phyloP scores from a whole-genome alignment of 83 land plant species.

The Picea abies region DNA sequence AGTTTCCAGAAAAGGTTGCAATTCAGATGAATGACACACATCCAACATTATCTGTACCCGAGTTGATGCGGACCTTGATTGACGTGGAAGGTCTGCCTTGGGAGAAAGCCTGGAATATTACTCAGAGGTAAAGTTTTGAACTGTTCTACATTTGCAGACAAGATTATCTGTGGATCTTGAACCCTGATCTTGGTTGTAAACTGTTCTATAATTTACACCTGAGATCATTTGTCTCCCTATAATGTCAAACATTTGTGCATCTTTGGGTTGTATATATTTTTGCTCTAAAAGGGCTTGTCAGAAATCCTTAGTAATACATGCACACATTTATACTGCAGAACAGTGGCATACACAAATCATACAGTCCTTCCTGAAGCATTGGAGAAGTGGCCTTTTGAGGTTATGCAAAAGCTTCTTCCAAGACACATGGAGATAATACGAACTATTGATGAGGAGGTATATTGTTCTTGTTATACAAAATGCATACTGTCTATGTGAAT shows the following conservation, averaged over 20 bases:
- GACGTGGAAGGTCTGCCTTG: slow-evolving; percentile 85
- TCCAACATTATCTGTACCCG: slow-evolving; percentile 95
- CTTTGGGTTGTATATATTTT: not conserved
- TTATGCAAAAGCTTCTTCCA: slow-evolving; percentile 88
- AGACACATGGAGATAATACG: slow-evolving; percentile 90
- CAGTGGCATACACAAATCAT: slow-evolving; percentile 97
- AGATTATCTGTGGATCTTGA: too few species aligned
- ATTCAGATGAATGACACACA: slow-evolving; percentile 99
- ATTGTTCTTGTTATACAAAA: not conserved
- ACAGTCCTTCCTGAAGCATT: slow-evolving; percentile 98
- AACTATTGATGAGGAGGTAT: slow-evolving; percentile 84
- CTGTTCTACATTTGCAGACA: not conserved
- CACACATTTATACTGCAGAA: slow-evolving; percentile 41
- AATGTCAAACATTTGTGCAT: not conserved
- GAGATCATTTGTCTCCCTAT: slow-evolving; percentile 5
- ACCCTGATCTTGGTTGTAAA: too few species aligned
- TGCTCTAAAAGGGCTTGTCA: not conserved
- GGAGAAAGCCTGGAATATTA: slow-evolving; percentile 93
- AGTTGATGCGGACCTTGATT: slow-evolving; percentile 80
- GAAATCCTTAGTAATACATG: not conserved
- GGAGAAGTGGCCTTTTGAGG: slow-evolving; percentile 94
- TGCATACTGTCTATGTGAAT: not conserved
- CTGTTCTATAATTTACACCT: too few species aligned
- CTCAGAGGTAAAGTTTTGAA: slow-evolving; percentile 60
- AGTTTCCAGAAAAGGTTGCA: slow-evolving; percentile 89